Conservation (phyloP, 1,139 yeast species). For the Suhomyces anneliseae region DNA sequence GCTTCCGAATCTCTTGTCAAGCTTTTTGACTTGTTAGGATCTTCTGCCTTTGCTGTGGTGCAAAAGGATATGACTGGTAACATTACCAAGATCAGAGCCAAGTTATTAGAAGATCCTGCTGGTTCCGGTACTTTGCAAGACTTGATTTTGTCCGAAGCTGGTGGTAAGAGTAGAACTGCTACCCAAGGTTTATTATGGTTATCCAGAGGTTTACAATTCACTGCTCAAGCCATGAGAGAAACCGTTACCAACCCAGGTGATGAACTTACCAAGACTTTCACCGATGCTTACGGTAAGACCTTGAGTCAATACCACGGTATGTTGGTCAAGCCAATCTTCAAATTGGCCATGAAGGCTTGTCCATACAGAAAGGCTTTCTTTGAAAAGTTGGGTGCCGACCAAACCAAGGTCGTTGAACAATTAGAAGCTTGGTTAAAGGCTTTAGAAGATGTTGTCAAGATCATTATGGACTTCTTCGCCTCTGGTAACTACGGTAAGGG, state of each 20-base stretch:
- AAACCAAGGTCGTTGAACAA: constrained; percentile 63
- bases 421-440: constrained; percentile 74
- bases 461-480: constrained; percentile 72
- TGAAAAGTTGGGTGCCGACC: constrained; percentile 72
- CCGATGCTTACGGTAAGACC: constrained; percentile 78
- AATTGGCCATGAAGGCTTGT: constrained; percentile 93
- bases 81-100: constrained; percentile 69
- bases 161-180: constrained; percentile 69
- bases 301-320: constrained; percentile 79
- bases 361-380: constrained; percentile 89
- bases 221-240: constrained; percentile 84
- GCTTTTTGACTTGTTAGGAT: constrained; percentile 80
- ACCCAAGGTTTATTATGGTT: constrained; percentile 93
- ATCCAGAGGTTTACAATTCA: constrained; percentile 81
- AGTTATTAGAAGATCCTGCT: constrained; percentile 65
- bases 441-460: constrained; percentile 69
- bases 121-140: constrained; percentile 70
- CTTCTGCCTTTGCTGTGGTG: constrained; percentile 81
- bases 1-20: constrained; percentile 84
- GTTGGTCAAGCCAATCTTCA: constrained; percentile 82
- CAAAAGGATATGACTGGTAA: constrained; percentile 90
- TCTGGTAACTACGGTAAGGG: constrained; percentile 90
- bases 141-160: constrained; percentile 68
- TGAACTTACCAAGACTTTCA: constrained; percentile 77
- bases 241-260: constrained; percentile 59